Conservation (phyloP, 2,329 filamentous ascomycete genomes). For the Penicillium sp. region DNA sequence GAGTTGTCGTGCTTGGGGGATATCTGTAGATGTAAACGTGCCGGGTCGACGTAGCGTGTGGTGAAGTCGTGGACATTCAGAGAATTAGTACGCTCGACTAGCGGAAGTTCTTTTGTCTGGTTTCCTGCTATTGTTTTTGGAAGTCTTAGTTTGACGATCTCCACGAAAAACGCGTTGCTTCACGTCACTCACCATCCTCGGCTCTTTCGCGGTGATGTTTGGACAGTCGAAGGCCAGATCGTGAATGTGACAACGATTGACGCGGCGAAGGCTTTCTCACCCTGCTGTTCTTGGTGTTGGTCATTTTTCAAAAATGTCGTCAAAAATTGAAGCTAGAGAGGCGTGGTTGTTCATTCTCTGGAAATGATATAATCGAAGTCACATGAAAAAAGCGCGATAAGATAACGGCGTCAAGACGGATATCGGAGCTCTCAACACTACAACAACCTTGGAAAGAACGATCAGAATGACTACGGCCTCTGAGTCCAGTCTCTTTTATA, state of each 20-base stretch:
- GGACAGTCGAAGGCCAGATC: constrained; percentile 10
- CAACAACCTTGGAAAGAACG: no score
- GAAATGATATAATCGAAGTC: not conserved
- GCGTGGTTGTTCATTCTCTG: no score
- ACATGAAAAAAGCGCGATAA: constrained; percentile 7
- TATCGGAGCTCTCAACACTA: no score
- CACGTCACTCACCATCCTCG: not conserved
- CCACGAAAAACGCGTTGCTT: no score
- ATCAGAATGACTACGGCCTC: no score
- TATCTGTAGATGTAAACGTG: constrained; percentile 11
- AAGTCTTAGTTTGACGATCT: not conserved
- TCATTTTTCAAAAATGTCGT: not conserved
- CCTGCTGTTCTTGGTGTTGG: not conserved
- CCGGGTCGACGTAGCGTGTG: constrained; percentile 15
- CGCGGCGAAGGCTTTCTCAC: constrained; percentile 2
- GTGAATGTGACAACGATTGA: constrained; percentile 8
- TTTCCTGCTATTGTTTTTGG: not conserved
- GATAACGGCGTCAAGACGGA: no score
- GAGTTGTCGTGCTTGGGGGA: constrained; percentile 1
- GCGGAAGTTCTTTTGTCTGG: constrained; percentile 15
- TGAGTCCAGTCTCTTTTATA: no score
- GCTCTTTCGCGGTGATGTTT: constrained; percentile 12
- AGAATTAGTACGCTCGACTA: constrained; percentile 43
- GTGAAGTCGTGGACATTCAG: constrained; percentile 38
- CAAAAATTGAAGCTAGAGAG: no score